Percentiles rank a stretch among this genome's conserved stretches.
phyloP scores from a whole-genome alignment of 805 yeast genomes.

The Maudiozyma pseudohumilis region DNA sequence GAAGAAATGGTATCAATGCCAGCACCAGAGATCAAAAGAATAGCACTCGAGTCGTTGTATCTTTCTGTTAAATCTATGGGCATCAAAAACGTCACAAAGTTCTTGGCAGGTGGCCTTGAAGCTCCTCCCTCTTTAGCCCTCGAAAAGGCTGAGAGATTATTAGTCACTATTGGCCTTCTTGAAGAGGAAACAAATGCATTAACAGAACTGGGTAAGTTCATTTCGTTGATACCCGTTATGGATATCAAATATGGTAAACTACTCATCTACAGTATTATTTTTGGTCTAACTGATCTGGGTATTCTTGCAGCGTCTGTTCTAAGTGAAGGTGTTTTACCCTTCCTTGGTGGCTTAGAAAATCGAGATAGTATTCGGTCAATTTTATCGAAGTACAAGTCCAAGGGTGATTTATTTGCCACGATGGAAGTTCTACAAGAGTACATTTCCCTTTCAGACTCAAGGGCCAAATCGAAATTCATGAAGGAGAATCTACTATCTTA shows the following conservation, averaged over 20 bases:
- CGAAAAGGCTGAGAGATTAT: constrained; percentile 33
- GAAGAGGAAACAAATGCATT: constrained; percentile 35
- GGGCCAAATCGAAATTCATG: constrained; percentile 36
- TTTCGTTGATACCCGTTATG: constrained; percentile 71
- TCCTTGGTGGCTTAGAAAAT: constrained; percentile 49
- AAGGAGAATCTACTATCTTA: constrained; percentile 52
- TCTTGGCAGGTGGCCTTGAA: constrained; percentile 68
- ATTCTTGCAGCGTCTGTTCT: constrained; percentile 73
- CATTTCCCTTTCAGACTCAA: constrained; percentile 20
- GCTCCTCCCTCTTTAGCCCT: constrained; percentile 48
- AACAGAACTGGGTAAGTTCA: constrained; percentile 69
- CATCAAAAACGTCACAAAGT: constrained; percentile 55
- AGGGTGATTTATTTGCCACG: constrained; percentile 71
- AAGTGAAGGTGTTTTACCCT: constrained; percentile 60
- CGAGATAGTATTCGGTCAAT: constrained; percentile 52
- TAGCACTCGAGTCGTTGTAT: constrained; percentile 74
- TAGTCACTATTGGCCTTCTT: constrained; percentile 69
- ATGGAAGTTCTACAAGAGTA: constrained; percentile 52
- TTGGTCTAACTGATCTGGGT: constrained; percentile 70
- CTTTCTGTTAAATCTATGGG: constrained; percentile 87
- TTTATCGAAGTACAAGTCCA: constrained; percentile 21
- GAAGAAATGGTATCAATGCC: constrained; percentile 60
- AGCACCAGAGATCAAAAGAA: constrained; percentile 79
- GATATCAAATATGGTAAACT: constrained; percentile 82
- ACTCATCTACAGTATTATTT: constrained; percentile 66